Evolutionary conservation across 2,329 filamentous ascomycete species (phyloP), one percentile per base, ranked within the genome.

Genomic region (Didymellaceae sp.): DNA sequence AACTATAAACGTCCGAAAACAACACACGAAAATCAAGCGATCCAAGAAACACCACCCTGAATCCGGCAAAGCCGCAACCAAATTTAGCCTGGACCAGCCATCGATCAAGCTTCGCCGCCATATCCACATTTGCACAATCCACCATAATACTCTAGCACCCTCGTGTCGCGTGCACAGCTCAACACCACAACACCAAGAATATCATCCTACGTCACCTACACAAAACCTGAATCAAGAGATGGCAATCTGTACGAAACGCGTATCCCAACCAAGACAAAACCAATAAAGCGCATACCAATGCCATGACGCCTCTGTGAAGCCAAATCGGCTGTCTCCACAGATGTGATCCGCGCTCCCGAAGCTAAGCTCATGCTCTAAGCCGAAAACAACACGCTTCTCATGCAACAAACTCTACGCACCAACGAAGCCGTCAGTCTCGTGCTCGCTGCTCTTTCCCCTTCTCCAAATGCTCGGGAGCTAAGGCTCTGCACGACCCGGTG

Each of bases 311-410:
- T 26, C 16, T 9, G 17, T 6, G 37, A 43, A 31, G 28, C 38
- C 18, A 37, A 30, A 24, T 24, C 38, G 18, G 38, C 35, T 24
- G 20, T 10, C 38, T 41, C 35, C 22, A 38, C 35, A 26, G 7
- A 17, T 11, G 22, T 46, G 45, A 48, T 48, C 45, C 34, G 45
- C 45, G 37, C 22, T 48, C 37, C 45, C 45, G 38, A 18, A n/a
- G 17, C 30, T 14, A 22, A 22, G 7, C 9, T n/a, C 20, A n/a
- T 6, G 21, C 45, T 9, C 45, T 48, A 48, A 20, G 14, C 45
- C 31, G 5, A 20, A 47, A 41, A 14, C 38, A 37, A 5, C 22
- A 11, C 45, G 8, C 22, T 6, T 16, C 13, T 21, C 20, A 39
- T 16, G 16, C 30, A 13, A 13, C 26, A 16, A n/a, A 6, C 13